phyloP scores from a whole-genome alignment of 78 protist species.

The Polysphondylium violaceum region DNA sequence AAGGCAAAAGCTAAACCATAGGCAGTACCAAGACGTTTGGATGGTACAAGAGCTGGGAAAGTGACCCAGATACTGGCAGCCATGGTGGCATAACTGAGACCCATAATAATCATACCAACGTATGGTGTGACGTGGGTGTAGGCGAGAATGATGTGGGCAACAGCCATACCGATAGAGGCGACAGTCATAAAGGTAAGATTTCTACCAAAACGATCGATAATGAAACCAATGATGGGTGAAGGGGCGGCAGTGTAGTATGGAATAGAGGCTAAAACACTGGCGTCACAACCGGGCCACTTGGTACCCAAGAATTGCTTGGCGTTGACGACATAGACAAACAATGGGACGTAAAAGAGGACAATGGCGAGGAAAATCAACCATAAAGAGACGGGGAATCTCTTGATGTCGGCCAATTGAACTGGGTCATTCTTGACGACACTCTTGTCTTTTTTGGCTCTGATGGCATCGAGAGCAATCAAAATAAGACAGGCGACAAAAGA shows the following conservation, averaged over 20 bases:
- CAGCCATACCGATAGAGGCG: slow-evolving; percentile 8
- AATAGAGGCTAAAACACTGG: not conserved
- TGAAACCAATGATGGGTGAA: slow-evolving; percentile 76
- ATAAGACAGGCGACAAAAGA: slow-evolving; percentile 46
- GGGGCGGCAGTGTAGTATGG: slow-evolving; percentile 73
- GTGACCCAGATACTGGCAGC: slow-evolving; percentile 74
- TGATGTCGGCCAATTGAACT: slow-evolving; percentile 8
- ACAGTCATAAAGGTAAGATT: slow-evolving; percentile 21
- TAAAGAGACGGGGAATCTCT: slow-evolving; percentile 56
- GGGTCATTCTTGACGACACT: slow-evolving; percentile 76
- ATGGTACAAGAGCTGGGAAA: slow-evolving; percentile 60
- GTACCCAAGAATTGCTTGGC: not conserved
- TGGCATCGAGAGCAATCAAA: slow-evolving; percentile 42
- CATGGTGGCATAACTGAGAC: slow-evolving; percentile 60
- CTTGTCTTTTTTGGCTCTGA: slow-evolving; percentile 29
- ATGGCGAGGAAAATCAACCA: slow-evolving; percentile 67
- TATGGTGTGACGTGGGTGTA: slow-evolving; percentile 26
- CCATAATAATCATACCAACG: slow-evolving; percentile 59
- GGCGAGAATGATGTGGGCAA: slow-evolving; percentile 27
- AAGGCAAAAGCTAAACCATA: slow-evolving; percentile 78
- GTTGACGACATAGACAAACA: slow-evolving; percentile 68
- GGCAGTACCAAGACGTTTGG: slow-evolving; percentile 59
- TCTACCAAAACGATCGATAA: slow-evolving; percentile 48
- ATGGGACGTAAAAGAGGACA: slow-evolving; percentile 80
- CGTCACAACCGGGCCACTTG: not conserved